phyloP scores from a whole-genome alignment of 1,139 yeast species.

The Saccharomyces pastorianus region DNA sequence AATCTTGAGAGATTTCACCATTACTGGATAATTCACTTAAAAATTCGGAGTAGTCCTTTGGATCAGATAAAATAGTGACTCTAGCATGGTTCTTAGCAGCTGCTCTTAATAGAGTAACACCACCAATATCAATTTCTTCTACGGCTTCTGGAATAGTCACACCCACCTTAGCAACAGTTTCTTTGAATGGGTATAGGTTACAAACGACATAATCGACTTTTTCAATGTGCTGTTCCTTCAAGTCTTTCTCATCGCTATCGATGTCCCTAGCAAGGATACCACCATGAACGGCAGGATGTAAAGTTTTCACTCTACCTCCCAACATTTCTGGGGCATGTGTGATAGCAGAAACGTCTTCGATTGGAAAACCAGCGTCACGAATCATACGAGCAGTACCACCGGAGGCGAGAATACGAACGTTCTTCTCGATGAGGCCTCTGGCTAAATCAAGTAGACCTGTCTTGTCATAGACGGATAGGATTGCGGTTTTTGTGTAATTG shows the following conservation, averaged over 20 bases:
- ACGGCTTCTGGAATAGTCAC: conserved; percentile 97
- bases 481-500: conserved; percentile 68
- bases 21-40: conserved; percentile 58
- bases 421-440: conserved; percentile 80
- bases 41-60: conserved; percentile 81
- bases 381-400: conserved; percentile 95
- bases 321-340: conserved; percentile 99
- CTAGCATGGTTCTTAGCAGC: conserved; percentile 97
- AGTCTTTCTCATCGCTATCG: conserved; percentile 82
- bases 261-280: conserved; percentile 93
- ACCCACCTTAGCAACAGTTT: conserved; percentile 89
- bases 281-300: conserved; percentile 98
- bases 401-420: conserved; percentile 87
- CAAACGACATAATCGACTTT: conserved; percentile 96
- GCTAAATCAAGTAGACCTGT: conserved; percentile 94
- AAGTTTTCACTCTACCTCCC: conserved; percentile 95
- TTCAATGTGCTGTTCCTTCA: conserved; percentile 79
- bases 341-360: conserved; percentile 87
- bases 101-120: conserved; percentile 93
- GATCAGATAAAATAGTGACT: conserved; percentile 91
- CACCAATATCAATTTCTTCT: conserved; percentile 97
- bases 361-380: conserved; percentile 96
- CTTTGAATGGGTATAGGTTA: conserved; percentile 95
- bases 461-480: conserved; percentile 92
- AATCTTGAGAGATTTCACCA: conserved; percentile 64